phyloP scores from a whole-genome alignment of 768 basidiomycete genomes.

The Mycena galericulata region DNA sequence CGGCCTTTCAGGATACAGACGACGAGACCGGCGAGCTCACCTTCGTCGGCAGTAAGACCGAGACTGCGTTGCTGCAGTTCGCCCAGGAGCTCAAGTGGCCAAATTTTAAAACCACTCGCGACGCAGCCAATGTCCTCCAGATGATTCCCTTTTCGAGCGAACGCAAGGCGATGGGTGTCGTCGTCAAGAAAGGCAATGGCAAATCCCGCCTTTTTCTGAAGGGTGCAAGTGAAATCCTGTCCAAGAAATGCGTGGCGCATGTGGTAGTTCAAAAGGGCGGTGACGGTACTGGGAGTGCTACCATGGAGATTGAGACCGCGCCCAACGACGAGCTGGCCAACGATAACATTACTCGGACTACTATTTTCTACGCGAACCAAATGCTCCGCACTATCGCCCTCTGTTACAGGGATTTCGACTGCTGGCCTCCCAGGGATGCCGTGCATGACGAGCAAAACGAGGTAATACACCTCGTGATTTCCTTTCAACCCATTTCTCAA shows the following conservation, averaged over 20 bases:
- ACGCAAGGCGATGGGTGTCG: conserved; percentile 95
- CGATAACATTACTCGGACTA: conserved; percentile 91
- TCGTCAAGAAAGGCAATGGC: conserved; percentile 70
- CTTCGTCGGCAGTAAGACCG: conserved; percentile 96
- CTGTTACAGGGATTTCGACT: conserved; percentile 89
- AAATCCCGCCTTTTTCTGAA: conserved; percentile 84
- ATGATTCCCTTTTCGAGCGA: conserved; percentile 96
- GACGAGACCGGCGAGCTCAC: conserved; percentile 65
- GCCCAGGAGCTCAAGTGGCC: conserved; percentile 85
- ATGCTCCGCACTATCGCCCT: conserved; percentile 93
- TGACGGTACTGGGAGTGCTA: conserved; percentile 34
- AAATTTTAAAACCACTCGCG: conserved; percentile 75
- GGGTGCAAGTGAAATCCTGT: conserved; percentile 94
- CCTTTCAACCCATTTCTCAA: conserved; percentile 3
- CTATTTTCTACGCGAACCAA: conserved; percentile 98
- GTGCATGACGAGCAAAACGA: conserved; percentile 60
- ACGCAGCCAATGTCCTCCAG: conserved; percentile 73
- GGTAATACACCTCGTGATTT: conserved; percentile 48
- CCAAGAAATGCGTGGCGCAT: conserved; percentile 78
- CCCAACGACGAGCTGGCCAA: conserved; percentile 74
- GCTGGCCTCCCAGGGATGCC: conserved; percentile 82
- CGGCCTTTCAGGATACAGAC: conserved; percentile 90
- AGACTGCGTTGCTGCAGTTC: conserved; percentile 90
- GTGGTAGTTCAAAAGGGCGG: conserved; percentile 70
- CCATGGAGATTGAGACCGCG: conserved; percentile 62